Base-by-base conservation (phyloP, 2,329 filamentous ascomycete genomes). In the Neoscytalidium dimidiatum region DNA sequence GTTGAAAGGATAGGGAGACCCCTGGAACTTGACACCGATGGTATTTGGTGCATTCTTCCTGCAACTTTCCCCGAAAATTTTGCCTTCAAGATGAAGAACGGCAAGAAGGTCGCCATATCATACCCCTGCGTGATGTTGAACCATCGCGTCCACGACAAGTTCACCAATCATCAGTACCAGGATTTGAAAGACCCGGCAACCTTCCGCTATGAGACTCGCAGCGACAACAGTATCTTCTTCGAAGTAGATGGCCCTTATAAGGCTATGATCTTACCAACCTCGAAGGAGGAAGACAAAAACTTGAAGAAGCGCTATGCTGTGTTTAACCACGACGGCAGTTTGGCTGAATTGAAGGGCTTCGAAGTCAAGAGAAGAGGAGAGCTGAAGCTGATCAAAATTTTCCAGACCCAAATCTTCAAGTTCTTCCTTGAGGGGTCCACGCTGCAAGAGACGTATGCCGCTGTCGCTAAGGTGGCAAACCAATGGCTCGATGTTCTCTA, bases 121-220 rank as follows among this genome's bases (percentile, higher is more conserved):
- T 99, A 99, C 74, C 95, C 95, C 64, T 99, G 95, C 77, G 93
- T 97, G 69, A 99, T 99, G 95, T 86, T 99, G 81, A 99, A 99
- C 77, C 95, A 99, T 75, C 85, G 97, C 3, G 95, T 99, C 7
- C 95, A 99, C 74, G 93, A 85, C 65, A 90, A 90, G 70, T 99
- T 97, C 77, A 99, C 95, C 28, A 99, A 99, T 71, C 90, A 98
- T 71, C 95, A 99, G 73, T 99, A 99, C 75, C 94, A 99, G 81
- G 94, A 92, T 0, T 83, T 99, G 2, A 84, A 88, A 0, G 94
- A 99, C 71, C 85, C 88, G 3, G 84, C 86, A 66, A 92, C 88
- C 0, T 93, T 95, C 84, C 91, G 89, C 75, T 99, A 99, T 72
- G 92, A 97, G 75, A 99, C 94, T 0, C 92, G 97, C 77, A 98